Evolutionary conservation across 1,284 basidiomycete genomes (phyloP), one percentile per base, ranked within the genome.

Genomic region (Tetrapyrgos nigripes): DNA sequence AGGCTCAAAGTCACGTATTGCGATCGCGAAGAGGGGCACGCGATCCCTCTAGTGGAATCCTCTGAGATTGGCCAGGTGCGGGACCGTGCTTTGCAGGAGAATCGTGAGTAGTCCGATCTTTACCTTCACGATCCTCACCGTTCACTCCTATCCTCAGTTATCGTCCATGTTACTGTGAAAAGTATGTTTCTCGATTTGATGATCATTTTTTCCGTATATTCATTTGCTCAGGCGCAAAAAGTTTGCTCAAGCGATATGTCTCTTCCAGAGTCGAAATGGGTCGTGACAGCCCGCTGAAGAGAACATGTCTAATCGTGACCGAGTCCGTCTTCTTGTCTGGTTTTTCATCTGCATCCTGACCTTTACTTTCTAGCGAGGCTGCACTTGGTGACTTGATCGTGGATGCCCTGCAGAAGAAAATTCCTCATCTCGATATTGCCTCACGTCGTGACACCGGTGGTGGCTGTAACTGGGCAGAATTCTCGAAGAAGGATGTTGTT

Each of bases 401-500:
- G 19, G 17, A 40, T 17, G 17, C 19, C 17, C 37, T 40, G 5
- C 37, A 8, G 19, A 40, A 40, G 37, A 40, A 40, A 40, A 5
- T 40, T 17, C 8, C 14, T 46, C 11, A 31, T 28, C 46, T 57
- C 9, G 66, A 46, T 54, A 63, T n/a, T 50, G 57, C 46, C 52
- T 61, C 19, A 43, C 10, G n/a, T 29, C 55, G 62, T 17, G 61
- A 72, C 26, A 59, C 57, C 44, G 62, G 63, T 24, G 64, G 68
- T 37, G 11, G 11, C 11, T 24, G n/a, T 10, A 19, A 47, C 44
- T 75, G 76, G 71, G 57, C 63, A 17, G 62, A 70, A 45, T 33
- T 76, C 31, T 56, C 73, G 52, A 64, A 67, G 46, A 73, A 72
- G 28, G 76, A 80, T 62, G 69, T 79, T 37, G 62, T 80, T 48